These are phyloP conservation scores for Cercospora beticola DNA, from an alignment of 2,329 filamentous ascomycete species.

Conservation along the genomic window DNA sequence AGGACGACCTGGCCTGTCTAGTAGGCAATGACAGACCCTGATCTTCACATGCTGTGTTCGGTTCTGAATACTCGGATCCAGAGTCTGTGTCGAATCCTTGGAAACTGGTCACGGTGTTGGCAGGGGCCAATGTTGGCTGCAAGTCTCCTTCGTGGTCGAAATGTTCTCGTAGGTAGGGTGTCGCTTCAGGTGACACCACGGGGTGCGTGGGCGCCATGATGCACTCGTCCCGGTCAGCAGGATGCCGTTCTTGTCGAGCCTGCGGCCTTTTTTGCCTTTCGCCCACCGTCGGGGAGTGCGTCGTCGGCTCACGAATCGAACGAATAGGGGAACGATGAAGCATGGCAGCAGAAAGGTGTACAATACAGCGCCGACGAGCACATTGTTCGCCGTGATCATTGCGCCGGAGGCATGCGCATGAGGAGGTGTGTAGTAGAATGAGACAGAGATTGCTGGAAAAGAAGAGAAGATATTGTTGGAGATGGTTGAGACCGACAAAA, in stretches of 20 bases:
- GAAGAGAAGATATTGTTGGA: no score
- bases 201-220: slow-evolving; percentile 12
- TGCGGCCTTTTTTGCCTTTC: neutral
- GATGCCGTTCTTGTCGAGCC: slow-evolving; percentile 3
- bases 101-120: neutral
- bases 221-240: slow-evolving; percentile 9
- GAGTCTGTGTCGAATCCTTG: neutral
- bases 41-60: neutral
- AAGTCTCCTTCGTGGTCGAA: neutral
- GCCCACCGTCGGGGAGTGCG: neutral
- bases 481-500: neutral
- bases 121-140: neutral
- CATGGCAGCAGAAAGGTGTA: neutral
- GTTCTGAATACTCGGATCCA: slow-evolving; percentile 1
- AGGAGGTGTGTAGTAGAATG: neutral
- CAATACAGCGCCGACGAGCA: neutral
- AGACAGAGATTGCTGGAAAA: neutral
- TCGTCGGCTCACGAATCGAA: neutral
- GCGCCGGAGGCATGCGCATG: neutral
- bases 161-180: neutral
- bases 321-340: neutral
- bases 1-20: neutral
- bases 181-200: neutral
- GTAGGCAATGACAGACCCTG: neutral
- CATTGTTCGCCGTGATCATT: neutral